Evolutionary conservation across 192 early-diverging fungal genomes (phyloP), one percentile per base, ranked within the genome.

Genomic region (Coemansia sp.): DNA sequence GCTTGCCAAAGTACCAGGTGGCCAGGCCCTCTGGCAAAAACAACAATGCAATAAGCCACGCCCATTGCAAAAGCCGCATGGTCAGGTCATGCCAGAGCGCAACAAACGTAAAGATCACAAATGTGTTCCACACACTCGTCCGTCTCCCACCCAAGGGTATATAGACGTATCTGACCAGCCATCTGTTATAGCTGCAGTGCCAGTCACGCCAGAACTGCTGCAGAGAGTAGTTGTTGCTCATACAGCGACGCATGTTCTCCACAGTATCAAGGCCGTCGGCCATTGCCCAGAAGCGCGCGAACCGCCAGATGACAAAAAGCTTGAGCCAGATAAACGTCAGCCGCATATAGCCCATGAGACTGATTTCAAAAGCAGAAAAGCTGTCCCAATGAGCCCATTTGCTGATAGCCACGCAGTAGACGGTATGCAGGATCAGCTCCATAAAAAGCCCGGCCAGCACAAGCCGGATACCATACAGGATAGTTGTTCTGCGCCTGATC

Each of bases 191-290:
- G 36, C 88, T 91, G 59, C 91, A 83, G 72, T 99, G 97, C 97
- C 97, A 99, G 62, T 88, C 88, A 52, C 91, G 84, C 97, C 97
- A 99, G 74, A 99, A 99, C 57, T 88, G 87, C 48, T 90, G 85
- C 14, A 90, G 83, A 19, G 93, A 95, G 78, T 96, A 99, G 75
- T 98, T 95, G 82, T 96, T 94, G 69, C 83, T 85, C 88, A 98
- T 95, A 69, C 95, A 99, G 6, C 95, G 87, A 3, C 88, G 86
- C 94, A 99, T 98, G 71, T 99, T 99, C 67, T 99, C 97, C 10
- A 86, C 78, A 1, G 88, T 86, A 39, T 91, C 89, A 27, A 98
- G 77, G 6, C 93, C 91, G 70, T 98, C 97, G n/a, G 83, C 71
- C 74, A 98, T 72, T 0, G 93, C 93, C 97, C 97, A 98, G 53